Evolutionary conservation across 805 yeast species (phyloP), one percentile per base, ranked within the genome.

Genomic region (Kuraishia hungarica): DNA sequence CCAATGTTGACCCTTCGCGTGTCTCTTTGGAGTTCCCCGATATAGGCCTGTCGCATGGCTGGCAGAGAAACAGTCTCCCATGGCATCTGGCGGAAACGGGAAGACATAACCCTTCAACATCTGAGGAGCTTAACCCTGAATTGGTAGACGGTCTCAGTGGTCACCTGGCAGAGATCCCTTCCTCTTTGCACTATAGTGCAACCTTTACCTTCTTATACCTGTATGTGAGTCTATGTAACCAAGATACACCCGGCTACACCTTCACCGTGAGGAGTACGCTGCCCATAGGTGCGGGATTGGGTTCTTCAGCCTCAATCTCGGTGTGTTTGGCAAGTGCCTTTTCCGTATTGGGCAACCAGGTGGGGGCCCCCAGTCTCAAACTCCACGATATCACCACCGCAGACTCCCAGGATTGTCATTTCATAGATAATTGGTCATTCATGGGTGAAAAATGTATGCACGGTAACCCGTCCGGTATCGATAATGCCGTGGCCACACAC

Each of bases 271-370:
- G 92, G 56, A 89, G 97, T 0, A 85, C 96, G 1, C 73, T 92
- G 52, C 99, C 99, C 0, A 86, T 93, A 52, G 97, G 99, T 47
- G 97, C 99, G 0, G 99, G 99, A 0, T 76, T 94, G 51, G 99
- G 99, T 0, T 89, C 97, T 1, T 88, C 96, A 50, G 98, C 98
- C 0, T 84, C 97, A 1, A 80, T 89, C 19, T 82, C 96, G 1
- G 98, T 94, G 2, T 85, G 94, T 64, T 66, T 94, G 43, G 80
- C 96, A 0, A 74, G 93, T 17, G 96, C 94, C 0, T 73, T 93
- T 65, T 72, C 84, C 2, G 70, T 81, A 39, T 65, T 86, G 22
- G 87, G 89, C 0, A 80, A 80, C 2, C 83, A 80, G 58, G 72
- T 87, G 19, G 52, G 60, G 2, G 61, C 63, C 1, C 80, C 86